Conservation (phyloP, 148 eudicot genomes). For the Vaccinium vitisidaea region DNA sequence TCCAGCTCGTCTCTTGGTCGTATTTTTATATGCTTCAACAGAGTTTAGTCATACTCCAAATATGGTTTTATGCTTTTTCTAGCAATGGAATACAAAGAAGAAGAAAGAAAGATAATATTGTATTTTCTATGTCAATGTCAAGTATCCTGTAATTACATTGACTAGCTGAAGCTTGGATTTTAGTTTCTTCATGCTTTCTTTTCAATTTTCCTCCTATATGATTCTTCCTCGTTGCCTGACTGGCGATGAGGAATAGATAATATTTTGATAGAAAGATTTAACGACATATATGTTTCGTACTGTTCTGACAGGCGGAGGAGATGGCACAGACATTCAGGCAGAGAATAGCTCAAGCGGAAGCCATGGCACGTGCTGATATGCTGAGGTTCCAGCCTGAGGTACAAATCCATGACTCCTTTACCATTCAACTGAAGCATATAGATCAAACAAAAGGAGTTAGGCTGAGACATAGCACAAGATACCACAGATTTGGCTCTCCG, state of each 20-base stretch:
- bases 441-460: not conserved
- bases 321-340: slow-evolving; percentile 99
- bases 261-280: not conserved
- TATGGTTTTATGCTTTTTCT: not conserved
- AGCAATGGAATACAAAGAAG: not conserved
- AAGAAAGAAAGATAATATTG: not conserved
- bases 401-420: slow-evolving; percentile 12
- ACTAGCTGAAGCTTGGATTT: not conserved
- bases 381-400: slow-evolving; percentile 99
- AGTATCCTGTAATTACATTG: not conserved
- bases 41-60: not conserved
- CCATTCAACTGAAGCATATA: not conserved
- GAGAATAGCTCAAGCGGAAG: slow-evolving; percentile 99
- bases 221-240: not conserved
- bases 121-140: not conserved
- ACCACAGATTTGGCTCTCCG: not conserved
- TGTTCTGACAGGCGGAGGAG: slow-evolving; percentile 83
- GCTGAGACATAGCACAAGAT: not conserved
- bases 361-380: slow-evolving; percentile 99
- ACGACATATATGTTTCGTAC: not conserved
- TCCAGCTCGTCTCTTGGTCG: not conserved
- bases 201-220: not conserved
- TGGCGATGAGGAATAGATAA: no score
- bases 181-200: slow-evolving; percentile 1
- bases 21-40: not conserved